Evolutionary conservation across 169 alveolate genomes (phyloP).

Genomic region (Eimeria praecox): DNA sequence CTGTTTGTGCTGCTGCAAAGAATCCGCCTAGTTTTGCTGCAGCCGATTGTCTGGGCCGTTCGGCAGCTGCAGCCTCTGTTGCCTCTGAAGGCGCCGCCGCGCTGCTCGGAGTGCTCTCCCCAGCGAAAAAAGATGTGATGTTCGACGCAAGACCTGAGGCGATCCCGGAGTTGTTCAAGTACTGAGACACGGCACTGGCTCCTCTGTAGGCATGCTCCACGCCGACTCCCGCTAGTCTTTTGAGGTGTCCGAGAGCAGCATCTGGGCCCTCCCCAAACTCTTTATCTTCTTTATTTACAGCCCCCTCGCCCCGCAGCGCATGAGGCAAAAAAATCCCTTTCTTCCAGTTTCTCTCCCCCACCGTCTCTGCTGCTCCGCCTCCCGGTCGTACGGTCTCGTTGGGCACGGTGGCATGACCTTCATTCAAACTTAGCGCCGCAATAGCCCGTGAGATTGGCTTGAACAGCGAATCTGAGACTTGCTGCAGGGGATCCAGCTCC

Average conservation of each 20-base stretch:
- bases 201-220: conserved; percentile 73
- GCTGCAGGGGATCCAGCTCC: conserved; percentile 69
- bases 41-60: conserved; percentile 43
- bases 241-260: conserved; percentile 68
- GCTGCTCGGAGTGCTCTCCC: conserved; percentile 40
- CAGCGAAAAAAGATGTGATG: conserved; percentile 47
- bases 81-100: conserved; percentile 15
- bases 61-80: background rate
- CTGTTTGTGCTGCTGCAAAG: conserved; percentile 25
- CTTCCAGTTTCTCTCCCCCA: conserved; percentile 3
- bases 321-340: background rate
- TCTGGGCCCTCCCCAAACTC: conserved; percentile 25
- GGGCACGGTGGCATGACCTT: background rate
- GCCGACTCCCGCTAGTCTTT: conserved; percentile 64
- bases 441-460: conserved; percentile 50
- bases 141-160: conserved; percentile 57
- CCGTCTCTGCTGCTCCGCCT: background rate
- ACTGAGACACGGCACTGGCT: conserved; percentile 65
- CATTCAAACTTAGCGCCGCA: conserved; percentile 36
- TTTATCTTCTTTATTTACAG: background rate
- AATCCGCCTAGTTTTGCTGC: conserved; percentile 43
- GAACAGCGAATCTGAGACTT: conserved; percentile 28
- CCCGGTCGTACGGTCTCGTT: conserved; percentile 24
- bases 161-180: conserved; percentile 48
- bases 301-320: conserved; percentile 24